A percentile compares a stretch with the other conserved stretches of the same genome.
phyloP scores from a whole-genome alignment of 306 rosid genomes.

The Urtica urens region DNA sequence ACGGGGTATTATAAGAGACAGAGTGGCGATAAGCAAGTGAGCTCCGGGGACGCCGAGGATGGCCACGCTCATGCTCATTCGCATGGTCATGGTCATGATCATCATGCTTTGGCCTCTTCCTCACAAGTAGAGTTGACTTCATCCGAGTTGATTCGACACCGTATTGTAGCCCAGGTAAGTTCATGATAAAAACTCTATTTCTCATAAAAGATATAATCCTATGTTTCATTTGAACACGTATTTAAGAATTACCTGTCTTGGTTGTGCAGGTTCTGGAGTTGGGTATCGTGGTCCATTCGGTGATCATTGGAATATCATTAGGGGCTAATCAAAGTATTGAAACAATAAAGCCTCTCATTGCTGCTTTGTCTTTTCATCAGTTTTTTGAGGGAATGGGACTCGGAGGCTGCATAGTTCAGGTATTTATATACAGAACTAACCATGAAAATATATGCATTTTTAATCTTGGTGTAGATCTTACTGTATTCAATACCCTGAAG shows the following conservation, averaged over 20 bases:
- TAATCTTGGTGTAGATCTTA: no score
- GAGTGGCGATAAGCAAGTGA: background rate
- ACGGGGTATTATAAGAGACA: constrained; percentile 40
- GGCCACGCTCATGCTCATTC: constrained; percentile 41
- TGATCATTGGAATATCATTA: constrained; percentile 59
- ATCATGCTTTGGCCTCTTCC: constrained; percentile 7
- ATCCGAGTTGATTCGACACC: constrained; percentile 46
- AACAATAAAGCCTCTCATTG: constrained; percentile 52
- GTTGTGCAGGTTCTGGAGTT: constrained; percentile 64
- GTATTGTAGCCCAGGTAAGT: constrained; percentile 57
- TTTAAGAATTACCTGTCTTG: no score
- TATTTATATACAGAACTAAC: constrained; percentile 5
- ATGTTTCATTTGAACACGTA: background rate
- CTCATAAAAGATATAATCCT: no score
- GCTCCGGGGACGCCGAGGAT: constrained; percentile 7
- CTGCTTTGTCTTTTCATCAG: constrained; percentile 70
- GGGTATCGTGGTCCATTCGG: constrained; percentile 73
- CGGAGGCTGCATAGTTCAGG: constrained; percentile 79
- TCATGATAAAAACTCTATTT: no score
- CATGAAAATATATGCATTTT: no score
- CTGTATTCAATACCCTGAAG: no score
- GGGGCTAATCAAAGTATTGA: constrained; percentile 60
- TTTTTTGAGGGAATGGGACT: constrained; percentile 89
- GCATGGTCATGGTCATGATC: constrained; percentile 37
- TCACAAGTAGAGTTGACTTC: background rate